These are phyloP conservation scores for Globisporangium paddicum DNA, from an alignment of 352 stramenopile genomes.

Conservation along the genomic window DNA sequence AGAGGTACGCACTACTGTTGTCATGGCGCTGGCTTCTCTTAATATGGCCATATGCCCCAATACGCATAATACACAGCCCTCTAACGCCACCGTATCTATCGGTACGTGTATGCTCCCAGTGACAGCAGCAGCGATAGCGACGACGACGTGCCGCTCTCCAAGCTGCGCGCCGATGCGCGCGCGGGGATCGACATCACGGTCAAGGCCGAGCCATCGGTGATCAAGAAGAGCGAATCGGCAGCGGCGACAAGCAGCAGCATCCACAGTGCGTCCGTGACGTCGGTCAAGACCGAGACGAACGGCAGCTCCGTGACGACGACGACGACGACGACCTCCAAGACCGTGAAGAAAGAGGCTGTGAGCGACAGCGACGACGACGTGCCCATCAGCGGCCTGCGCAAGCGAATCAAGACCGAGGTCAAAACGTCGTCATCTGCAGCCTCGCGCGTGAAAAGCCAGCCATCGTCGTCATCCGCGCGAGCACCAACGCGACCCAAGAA, in stretches of 20 bases:
- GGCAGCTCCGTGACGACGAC: neutral
- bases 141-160: conserved; percentile 74
- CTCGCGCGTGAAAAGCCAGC: conserved; percentile 21
- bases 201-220: conserved; percentile 22
- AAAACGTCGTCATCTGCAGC: neutral
- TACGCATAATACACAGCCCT: neutral
- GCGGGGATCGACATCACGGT: conserved; percentile 17
- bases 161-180: conserved; percentile 33
- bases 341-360: conserved; percentile 26
- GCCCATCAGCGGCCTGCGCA: conserved; percentile 61
- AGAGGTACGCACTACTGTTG: conserved; percentile 23
- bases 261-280: neutral
- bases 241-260: neutral
- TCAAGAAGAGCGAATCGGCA: neutral
- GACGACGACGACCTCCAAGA: conserved; percentile 16
- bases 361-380: conserved; percentile 75
- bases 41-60: neutral
- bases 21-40: neutral
- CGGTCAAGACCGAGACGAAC: conserved; percentile 22
- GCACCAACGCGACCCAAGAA: conserved; percentile 39
- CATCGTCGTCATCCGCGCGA: neutral
- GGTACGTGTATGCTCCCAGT: neutral
- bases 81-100: neutral
- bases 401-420: conserved; percentile 57
- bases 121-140: conserved; percentile 70